Conservation (phyloP, 2,329 filamentous ascomycete species). For the Pseudogymnoascus sp. region DNA sequence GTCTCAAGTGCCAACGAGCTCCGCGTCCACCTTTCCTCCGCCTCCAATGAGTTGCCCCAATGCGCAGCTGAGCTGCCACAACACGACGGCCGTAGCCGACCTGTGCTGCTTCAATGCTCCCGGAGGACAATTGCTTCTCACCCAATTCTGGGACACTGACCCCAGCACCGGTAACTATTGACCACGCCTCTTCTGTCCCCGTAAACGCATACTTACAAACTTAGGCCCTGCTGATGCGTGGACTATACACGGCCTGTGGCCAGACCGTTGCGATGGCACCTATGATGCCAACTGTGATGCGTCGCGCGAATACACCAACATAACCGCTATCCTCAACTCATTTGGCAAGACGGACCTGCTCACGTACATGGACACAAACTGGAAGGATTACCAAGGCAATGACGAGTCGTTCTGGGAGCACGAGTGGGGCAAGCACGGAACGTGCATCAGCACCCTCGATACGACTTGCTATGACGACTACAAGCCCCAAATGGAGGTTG, state of each 20-base stretch:
- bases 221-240: slow-evolving; percentile 59
- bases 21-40: slow-evolving; percentile 15
- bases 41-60: slow-evolving; percentile 23
- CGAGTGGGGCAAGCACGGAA: slow-evolving; percentile 69
- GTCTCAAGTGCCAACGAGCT: neutral
- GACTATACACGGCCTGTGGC: slow-evolving; percentile 66
- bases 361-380: slow-evolving; percentile 61
- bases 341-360: slow-evolving; percentile 50
- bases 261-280: slow-evolving; percentile 62
- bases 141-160: slow-evolving; percentile 70
- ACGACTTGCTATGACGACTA: slow-evolving; percentile 59
- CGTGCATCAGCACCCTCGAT: slow-evolving; percentile 63
- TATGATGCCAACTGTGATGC: slow-evolving; percentile 61
- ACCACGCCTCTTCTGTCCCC: neutral
- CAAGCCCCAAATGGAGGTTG: slow-evolving; percentile 53
- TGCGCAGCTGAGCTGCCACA: slow-evolving; percentile 52
- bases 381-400: slow-evolving; percentile 61
- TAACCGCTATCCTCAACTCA: slow-evolving; percentile 52
- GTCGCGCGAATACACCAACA: slow-evolving; percentile 56
- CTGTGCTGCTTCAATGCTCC: slow-evolving; percentile 70
- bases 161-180: slow-evolving; percentile 40
- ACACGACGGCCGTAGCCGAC: slow-evolving; percentile 51
- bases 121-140: slow-evolving; percentile 63
- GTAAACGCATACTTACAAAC: neutral
- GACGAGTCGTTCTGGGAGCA: slow-evolving; percentile 65